Evolutionary conservation across 2,329 filamentous ascomycete genomes (phyloP), one percentile per base, ranked within the genome.

Genomic region (Beauveria sp.): DNA sequence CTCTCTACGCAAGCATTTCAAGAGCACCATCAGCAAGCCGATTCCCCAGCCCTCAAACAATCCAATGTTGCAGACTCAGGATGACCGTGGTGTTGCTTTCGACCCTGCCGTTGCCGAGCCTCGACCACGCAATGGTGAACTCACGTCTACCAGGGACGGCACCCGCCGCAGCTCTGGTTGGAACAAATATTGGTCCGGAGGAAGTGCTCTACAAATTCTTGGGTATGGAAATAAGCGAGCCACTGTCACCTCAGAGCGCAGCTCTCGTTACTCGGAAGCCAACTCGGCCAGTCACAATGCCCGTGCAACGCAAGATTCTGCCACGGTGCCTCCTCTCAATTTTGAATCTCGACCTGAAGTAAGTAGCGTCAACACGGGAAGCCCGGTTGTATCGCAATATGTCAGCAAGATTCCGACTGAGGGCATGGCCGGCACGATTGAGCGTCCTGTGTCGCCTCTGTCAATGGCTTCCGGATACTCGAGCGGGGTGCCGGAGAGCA

Each of bases 141-240:
- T 60, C 63, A 66, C 64, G 64, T 73, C 70, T 58, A 68, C 64
- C 64, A 74, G 80, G 55, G 79, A 77, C 54, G 74, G 74, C 50
- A 75, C 78, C 22, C 79, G 85, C 60, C 80, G 84, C 68, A 90
- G 86, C 67, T 90, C 87, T 3, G 87, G 87, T 53, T 91, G 88
- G 88, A 90, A 90, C 72, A 78, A 84, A 58, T 91, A 91, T 73
- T 91, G 89, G 83, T 89, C 87, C 16, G 87, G 87, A 56, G 88
- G 88, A 58, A 89, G 87, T 66, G 82, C 86, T 8, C 74, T 87
- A 61, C 87, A 87, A 68, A 82, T 88, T 26, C 77, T 89, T 8
- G 86, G 85, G 16, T 82, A 86, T 58, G 84, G 82, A 16, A 69
- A 75, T 42, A 76, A 79, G 69, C 72, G 81, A 64, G 73, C 75